Percentiles rank a stretch among this genome's conserved stretches.
phyloP scores from a whole-genome alignment of 192 early-diverging fungal species.

The Coemansia sp. region DNA sequence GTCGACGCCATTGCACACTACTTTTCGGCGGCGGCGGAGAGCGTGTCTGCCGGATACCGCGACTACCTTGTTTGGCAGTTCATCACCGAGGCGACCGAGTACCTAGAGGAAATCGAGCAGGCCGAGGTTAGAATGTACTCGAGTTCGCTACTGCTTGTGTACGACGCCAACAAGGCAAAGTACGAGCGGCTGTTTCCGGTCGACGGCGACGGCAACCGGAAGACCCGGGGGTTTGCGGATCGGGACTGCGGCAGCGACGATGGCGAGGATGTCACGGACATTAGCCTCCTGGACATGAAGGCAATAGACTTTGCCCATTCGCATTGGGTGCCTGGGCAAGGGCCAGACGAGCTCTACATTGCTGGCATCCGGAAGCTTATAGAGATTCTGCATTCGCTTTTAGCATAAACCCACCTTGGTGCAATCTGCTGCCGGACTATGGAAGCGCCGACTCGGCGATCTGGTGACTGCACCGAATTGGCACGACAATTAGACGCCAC shows the following conservation, averaged over 20 bases:
- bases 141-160: slow-evolving; percentile 75
- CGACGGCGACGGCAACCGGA: not conserved
- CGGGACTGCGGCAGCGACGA: slow-evolving; percentile 17
- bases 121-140: slow-evolving; percentile 63
- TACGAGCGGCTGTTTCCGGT: slow-evolving; percentile 45
- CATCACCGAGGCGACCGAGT: slow-evolving; percentile 57
- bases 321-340: slow-evolving; percentile 57
- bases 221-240: slow-evolving; percentile 3
- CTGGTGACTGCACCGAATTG: not conserved
- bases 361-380: slow-evolving; percentile 62
- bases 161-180: slow-evolving; percentile 63
- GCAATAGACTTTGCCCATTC: slow-evolving; percentile 93
- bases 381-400: slow-evolving; percentile 47
- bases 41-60: slow-evolving; percentile 51
- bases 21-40: slow-evolving; percentile 50
- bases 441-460: too few relatives aligned
- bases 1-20: slow-evolving; percentile 58
- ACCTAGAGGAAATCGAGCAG: slow-evolving; percentile 52
- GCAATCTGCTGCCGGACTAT: not conserved
- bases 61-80: slow-evolving; percentile 59
- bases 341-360: slow-evolving; percentile 66
- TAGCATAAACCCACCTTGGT: not conserved
- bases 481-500: not conserved
- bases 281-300: slow-evolving; percentile 56
- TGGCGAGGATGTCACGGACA: slow-evolving; percentile 38